Percentiles rank a stretch among this genome's conserved stretches.
Evolutionary conservation across 148 eudicot species (phyloP).

Genomic region (Vaccinium myrtillus): DNA sequence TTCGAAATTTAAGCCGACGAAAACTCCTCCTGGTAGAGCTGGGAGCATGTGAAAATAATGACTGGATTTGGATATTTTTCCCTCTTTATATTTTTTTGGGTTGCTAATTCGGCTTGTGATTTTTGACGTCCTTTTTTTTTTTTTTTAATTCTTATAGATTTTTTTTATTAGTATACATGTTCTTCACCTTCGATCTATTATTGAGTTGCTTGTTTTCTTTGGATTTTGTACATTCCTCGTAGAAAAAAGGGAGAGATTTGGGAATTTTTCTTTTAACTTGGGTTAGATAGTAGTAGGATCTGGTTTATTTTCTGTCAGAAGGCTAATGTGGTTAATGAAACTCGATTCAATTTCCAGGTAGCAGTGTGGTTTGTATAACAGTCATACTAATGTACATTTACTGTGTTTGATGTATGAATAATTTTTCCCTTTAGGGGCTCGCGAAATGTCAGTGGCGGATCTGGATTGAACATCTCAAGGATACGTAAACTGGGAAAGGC

Average conservation of each 20-base stretch:
- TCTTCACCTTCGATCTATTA: constrained; percentile 8
- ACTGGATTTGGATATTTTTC: constrained; percentile 16
- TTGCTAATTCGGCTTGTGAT: constrained; percentile 14
- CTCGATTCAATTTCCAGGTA: background rate
- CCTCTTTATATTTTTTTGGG: background rate
- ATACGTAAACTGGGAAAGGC: background rate
- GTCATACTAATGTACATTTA: background rate
- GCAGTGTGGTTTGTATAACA: background rate
- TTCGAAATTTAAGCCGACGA: constrained; percentile 64
- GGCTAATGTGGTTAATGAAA: background rate
- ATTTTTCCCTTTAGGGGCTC: background rate
- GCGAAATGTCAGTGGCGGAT: background rate
- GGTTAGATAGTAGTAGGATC: background rate
- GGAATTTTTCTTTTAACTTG: background rate
- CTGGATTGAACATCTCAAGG: background rate
- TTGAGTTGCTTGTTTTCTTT: constrained; percentile 21
- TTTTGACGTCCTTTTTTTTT: background rate
- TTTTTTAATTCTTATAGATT: background rate
- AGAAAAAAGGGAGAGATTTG: background rate
- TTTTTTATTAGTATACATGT: constrained; percentile 12
- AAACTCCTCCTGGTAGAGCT: constrained; percentile 56
- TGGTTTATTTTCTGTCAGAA: background rate
- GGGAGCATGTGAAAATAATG: constrained; percentile 62
- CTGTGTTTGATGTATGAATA: background rate
- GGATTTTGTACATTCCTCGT: constrained; percentile 27